Conservation (phyloP, 352 stramenopile genomes). For the Aphanomyces stellatus region DNA sequence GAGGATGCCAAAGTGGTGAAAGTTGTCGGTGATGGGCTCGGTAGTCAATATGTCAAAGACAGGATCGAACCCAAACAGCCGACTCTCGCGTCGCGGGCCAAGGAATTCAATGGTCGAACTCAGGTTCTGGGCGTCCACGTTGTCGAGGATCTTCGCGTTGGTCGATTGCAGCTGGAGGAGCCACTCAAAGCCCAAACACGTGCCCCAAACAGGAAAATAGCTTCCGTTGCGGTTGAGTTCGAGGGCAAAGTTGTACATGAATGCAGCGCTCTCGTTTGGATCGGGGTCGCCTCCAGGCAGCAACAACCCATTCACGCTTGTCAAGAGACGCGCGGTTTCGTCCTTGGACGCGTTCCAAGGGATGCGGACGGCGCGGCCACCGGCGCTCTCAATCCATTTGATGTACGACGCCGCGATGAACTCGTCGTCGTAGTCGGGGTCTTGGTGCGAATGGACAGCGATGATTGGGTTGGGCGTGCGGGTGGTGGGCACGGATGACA, state of each 20-base stretch:
- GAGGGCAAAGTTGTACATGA: slow-evolving; percentile 43
- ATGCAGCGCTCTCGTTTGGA: slow-evolving; percentile 44
- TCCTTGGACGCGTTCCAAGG: slow-evolving; percentile 51
- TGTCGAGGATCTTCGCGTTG: slow-evolving; percentile 34
- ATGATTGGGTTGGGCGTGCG: slow-evolving; percentile 10
- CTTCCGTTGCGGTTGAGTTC: slow-evolving; percentile 55
- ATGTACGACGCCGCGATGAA: slow-evolving; percentile 73
- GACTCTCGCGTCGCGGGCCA: slow-evolving; percentile 32
- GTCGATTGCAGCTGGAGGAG: slow-evolving; percentile 51
- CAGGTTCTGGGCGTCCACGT: slow-evolving; percentile 58
- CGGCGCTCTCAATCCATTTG: slow-evolving; percentile 70
- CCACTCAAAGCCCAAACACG: slow-evolving; percentile 73
- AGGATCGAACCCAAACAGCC: slow-evolving; percentile 35
- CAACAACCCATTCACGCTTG: slow-evolving; percentile 62
- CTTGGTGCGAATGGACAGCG: neutral
- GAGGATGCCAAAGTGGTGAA: slow-evolving; percentile 55
- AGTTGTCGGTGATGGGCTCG: slow-evolving; percentile 73
- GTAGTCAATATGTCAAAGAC: slow-evolving; percentile 40
- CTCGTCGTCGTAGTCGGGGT: slow-evolving; percentile 31
- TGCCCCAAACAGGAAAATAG: slow-evolving; percentile 65
- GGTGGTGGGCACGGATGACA: neutral
- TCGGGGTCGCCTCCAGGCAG: slow-evolving; percentile 48
- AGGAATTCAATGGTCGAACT: slow-evolving; percentile 62
- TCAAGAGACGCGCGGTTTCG: slow-evolving; percentile 44
- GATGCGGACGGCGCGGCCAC: slow-evolving; percentile 59